Evolutionary conservation across 2,329 filamentous ascomycete genomes (phyloP).

Genomic region (Fonsecaea pedrosoi): DNA sequence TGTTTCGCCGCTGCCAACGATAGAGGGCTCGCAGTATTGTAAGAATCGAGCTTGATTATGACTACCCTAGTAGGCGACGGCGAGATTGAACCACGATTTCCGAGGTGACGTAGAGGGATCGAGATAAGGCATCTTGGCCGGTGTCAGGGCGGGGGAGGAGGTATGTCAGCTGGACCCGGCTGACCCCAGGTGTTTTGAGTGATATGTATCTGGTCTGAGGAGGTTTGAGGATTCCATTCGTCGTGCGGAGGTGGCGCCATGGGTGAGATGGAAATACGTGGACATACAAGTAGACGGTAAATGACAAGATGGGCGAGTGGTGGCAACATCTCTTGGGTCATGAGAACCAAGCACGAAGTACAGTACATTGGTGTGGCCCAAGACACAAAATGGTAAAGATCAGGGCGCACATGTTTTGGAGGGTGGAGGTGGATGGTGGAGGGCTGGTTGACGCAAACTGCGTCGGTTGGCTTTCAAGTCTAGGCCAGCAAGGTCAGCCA

Average conservation of each 20-base stretch:
- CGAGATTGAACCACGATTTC: neutral
- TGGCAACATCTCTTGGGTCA: neutral
- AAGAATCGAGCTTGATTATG: neutral
- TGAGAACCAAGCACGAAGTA: conserved; percentile 1
- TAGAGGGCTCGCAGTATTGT: neutral
- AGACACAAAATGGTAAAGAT: neutral
- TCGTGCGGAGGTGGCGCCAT: neutral
- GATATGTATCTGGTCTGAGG: neutral
- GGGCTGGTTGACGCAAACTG: neutral
- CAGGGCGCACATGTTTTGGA: conserved; percentile 5
- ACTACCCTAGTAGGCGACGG: neutral
- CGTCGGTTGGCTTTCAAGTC: neutral
- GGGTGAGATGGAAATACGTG: neutral
- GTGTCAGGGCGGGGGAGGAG: neutral
- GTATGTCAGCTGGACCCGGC: conserved; percentile 9
- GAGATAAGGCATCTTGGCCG: neutral
- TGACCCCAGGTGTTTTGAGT: neutral
- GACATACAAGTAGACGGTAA: too few relatives aligned
- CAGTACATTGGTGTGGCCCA: neutral
- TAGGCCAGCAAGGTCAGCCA: neutral
- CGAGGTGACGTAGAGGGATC: neutral
- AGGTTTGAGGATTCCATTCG: neutral
- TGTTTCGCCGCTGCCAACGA: too few relatives aligned
- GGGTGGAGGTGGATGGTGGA: neutral
- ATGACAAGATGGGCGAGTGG: neutral